Evolutionary conservation across 257 asterid species (phyloP), one percentile per base, ranked within the genome.

Genomic region (Misopates orontium): DNA sequence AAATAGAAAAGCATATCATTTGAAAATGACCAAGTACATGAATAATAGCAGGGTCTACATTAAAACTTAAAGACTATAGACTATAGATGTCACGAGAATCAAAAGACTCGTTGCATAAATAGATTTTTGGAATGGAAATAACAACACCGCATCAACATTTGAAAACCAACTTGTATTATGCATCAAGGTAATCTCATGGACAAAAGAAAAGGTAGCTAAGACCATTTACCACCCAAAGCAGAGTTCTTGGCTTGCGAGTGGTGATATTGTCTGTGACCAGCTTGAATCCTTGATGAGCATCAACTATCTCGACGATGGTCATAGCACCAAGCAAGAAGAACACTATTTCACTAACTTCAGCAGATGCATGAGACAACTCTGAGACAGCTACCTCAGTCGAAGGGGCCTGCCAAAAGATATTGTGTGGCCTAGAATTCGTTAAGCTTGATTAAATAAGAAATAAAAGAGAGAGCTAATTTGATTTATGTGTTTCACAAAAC

Each of bases 201-300:
- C 25, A 25, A 41, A 57, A 65, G 59, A 78, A 28, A 63, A 64
- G 50, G 56, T 58, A 42, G 49, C 25, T 17, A 62, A 54, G 63
- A 41, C 19, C 69, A 83, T 79, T 81, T 83, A 93, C 99, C 99
- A 86, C 96, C 99, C 99, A 93, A 67, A 93, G 99, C 48, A 93
- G 95, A 80, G 87, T 75, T 80, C 73, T 83, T 60, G 96, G 99
- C 62, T 85, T 88, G 72, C 99, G 96, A 60, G 99, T 90, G 66
- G 96, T 93, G 70, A 93, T 93, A 78, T 80, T 90, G 75, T 93
- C 99, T 0, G 97, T 90, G 67, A 93, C 90, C 67, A 93, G 77
- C 86, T 93, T 93, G 82, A 93, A 93, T 69, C 99, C 97, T 85
- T 86, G 99, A 83, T 93, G 99, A 65, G 99, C 92, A 76, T 93